phyloP scores from a whole-genome alignment of 441 rosid species.

The Arabidopsis lyrata region DNA sequence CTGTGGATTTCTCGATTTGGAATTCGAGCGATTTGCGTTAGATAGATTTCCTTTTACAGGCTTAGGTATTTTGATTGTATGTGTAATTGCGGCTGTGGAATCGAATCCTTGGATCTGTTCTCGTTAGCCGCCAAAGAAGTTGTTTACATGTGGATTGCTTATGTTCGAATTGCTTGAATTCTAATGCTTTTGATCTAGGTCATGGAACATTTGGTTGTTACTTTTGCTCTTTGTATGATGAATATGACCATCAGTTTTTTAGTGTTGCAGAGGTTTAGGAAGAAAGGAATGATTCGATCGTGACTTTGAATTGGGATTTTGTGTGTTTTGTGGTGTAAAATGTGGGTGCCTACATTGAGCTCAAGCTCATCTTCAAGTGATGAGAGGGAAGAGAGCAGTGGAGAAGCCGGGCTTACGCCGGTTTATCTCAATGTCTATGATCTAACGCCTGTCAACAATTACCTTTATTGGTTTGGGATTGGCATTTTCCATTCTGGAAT shows the following conservation, averaged over 20 bases:
- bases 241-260: not conserved
- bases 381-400: slow-evolving; percentile 55
- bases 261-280: slow-evolving; percentile 33
- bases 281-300: slow-evolving; percentile 22
- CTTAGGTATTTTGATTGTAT: not conserved
- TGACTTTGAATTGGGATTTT: slow-evolving; percentile 10
- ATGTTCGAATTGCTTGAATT: not conserved
- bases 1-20: slow-evolving; percentile 12
- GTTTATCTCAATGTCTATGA: slow-evolving; percentile 94
- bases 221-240: slow-evolving; percentile 6
- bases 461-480: slow-evolving; percentile 90
- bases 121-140: not conserved
- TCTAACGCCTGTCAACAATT: slow-evolving; percentile 89
- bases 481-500: slow-evolving; percentile 96
- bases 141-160: slow-evolving; percentile 18
- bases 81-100: not conserved
- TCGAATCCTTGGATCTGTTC: not conserved
- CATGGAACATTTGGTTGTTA: not conserved
- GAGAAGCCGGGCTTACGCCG: slow-evolving; percentile 47
- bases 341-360: slow-evolving; percentile 77
- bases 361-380: slow-evolving; percentile 52
- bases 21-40: not conserved
- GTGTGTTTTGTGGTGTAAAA: slow-evolving; percentile 35
- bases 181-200: not conserved
- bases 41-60: slow-evolving; percentile 17